phyloP scores from a whole-genome alignment of 1,284 basidiomycete species.

The Puccinia coronata region DNA sequence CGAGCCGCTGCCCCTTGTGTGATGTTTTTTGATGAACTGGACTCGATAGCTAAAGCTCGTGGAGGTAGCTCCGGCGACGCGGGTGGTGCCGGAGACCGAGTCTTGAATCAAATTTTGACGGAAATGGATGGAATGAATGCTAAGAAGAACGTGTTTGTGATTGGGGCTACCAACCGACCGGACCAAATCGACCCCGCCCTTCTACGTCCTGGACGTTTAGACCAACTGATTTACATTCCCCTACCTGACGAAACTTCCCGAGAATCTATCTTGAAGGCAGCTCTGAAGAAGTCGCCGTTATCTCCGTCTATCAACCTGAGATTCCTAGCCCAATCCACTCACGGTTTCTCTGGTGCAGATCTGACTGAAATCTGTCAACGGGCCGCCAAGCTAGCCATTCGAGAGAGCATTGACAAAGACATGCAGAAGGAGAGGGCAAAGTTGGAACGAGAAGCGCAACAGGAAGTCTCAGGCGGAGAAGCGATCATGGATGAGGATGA shows the following conservation, averaged over 20 bases:
- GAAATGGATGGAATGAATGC: conserved; percentile 99
- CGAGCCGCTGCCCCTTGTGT: conserved; percentile 90
- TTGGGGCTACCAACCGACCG: conserved; percentile 94
- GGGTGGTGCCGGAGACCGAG: conserved; percentile 73
- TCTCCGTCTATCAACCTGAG: conserved; percentile 78
- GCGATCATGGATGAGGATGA: conserved; percentile 75
- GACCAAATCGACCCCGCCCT: conserved; percentile 89
- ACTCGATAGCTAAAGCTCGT: conserved; percentile 82
- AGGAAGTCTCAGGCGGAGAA: conserved; percentile 66
- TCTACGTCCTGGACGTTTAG: conserved; percentile 92
- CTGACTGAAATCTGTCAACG: conserved; percentile 98
- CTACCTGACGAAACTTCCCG: conserved; percentile 90
- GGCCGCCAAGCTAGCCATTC: conserved; percentile 92
- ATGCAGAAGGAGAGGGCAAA: conserved; percentile 78
- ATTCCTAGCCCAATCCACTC: conserved; percentile 89
- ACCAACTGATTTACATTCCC: conserved; percentile 90
- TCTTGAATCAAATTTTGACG: conserved; percentile 88
- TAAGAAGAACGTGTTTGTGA: conserved; percentile 83
- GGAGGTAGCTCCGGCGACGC: conserved; percentile 69
- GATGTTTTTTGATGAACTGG: conserved; percentile 99
- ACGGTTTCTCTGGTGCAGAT: conserved; percentile 99
- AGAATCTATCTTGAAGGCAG: conserved; percentile 84
- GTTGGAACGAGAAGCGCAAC: conserved; percentile 68
- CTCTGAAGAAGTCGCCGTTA: conserved; percentile 89
- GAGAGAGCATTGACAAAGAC: conserved; percentile 91